phyloP scores from a whole-genome alignment of 1,284 basidiomycete genomes.

The Erythrobasidium hasegawianum region DNA sequence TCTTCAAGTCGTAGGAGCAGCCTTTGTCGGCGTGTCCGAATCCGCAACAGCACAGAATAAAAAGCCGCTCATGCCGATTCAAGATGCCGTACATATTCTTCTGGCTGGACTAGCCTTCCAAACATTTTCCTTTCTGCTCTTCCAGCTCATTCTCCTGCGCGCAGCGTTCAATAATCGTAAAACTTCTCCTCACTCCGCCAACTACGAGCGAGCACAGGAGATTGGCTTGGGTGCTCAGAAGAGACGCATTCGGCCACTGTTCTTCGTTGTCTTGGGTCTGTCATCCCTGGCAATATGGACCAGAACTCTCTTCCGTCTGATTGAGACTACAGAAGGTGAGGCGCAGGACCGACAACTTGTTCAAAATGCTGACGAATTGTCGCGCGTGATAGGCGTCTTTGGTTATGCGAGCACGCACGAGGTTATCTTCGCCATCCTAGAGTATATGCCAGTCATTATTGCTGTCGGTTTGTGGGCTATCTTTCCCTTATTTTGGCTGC shows the following conservation, averaged over 20 bases:
- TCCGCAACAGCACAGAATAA: conserved; percentile 43
- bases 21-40: conserved; percentile 51
- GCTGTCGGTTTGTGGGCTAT: conserved; percentile 47
- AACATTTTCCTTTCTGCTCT: conserved; percentile 49
- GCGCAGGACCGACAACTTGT: no score
- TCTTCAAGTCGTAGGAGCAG: conserved; percentile 51
- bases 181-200: no score
- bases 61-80: conserved; percentile 43
- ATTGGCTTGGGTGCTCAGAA: no score
- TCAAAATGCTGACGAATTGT: no score
- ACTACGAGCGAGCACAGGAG: no score
- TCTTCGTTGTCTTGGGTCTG: conserved; percentile 38
- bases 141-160: conserved; percentile 45
- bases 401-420: conserved; percentile 48
- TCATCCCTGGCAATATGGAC: conserved; percentile 48
- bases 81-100: conserved; percentile 51
- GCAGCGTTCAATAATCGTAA: conserved; percentile 33
- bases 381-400: conserved; percentile 45
- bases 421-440: conserved; percentile 49
- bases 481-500: conserved; percentile 23
- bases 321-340: conserved; percentile 51
- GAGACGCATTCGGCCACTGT: not conserved
- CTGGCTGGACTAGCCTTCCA: conserved; percentile 51
- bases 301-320: conserved; percentile 51
- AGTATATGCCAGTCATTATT: conserved; percentile 50